phyloP scores from a whole-genome alignment of 2,329 filamentous ascomycete species.

The Colletotrichum siamense region DNA sequence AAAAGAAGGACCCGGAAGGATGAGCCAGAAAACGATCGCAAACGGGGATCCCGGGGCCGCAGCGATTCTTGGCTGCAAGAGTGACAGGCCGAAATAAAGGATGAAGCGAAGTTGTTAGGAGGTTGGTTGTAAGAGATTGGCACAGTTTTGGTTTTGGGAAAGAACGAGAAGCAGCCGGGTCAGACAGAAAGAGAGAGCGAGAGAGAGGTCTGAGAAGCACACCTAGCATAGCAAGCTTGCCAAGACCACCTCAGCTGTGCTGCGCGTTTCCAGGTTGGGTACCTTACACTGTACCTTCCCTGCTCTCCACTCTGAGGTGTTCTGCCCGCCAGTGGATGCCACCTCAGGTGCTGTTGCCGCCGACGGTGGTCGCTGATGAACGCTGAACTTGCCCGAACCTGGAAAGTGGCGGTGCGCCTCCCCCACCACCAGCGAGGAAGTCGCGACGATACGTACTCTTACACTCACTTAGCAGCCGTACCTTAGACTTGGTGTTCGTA shows the following conservation, averaged over 20 bases:
- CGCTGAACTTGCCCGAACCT: neutral
- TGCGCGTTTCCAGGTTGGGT: neutral
- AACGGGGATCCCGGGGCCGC: neutral
- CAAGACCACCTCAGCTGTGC: neutral
- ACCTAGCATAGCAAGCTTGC: neutral
- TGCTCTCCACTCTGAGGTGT: neutral
- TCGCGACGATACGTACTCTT: neutral
- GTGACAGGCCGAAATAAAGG: neutral
- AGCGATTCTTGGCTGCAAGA: neutral
- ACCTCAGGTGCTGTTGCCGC: neutral
- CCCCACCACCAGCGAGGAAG: neutral
- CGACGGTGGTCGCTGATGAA: neutral
- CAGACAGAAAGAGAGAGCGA: neutral
- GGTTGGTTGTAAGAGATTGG: neutral
- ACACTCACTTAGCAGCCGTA: neutral
- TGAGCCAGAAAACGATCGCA: neutral
- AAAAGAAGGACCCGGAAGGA: neutral
- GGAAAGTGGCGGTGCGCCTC: conserved; percentile 11
- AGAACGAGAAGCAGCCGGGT: neutral
- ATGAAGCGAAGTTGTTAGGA: neutral
- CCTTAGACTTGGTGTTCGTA: neutral
- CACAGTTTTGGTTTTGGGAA: conserved; percentile 1
- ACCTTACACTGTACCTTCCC: neutral
- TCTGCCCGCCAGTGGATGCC: neutral
- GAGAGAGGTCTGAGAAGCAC: neutral